Conservation (phyloP, 1,284 basidiomycete genomes). For the Rhodotorula sp. region DNA sequence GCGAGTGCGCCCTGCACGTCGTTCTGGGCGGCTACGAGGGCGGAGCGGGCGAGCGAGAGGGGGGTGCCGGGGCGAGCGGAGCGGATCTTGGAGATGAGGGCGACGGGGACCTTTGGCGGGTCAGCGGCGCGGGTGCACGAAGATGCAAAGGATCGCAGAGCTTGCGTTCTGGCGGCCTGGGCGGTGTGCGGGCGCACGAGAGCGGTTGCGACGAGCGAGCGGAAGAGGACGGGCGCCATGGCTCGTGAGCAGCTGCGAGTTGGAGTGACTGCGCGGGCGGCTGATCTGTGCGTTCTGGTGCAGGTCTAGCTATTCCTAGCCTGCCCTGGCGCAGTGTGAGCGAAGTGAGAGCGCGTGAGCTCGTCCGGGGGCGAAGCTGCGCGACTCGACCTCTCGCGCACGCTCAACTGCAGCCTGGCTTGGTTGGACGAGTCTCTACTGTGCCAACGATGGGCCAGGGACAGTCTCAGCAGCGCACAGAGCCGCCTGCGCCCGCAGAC, state of each 20-base stretch:
- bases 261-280: not conserved
- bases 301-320: no score
- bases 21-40: slow-evolving; percentile 72
- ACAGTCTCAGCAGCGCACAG: not conserved
- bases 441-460: not conserved
- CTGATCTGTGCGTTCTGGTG: not conserved
- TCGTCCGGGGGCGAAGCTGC: no score
- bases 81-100: slow-evolving; percentile 82
- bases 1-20: slow-evolving; percentile 71
- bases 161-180: not conserved
- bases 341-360: no score
- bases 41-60: slow-evolving; percentile 86
- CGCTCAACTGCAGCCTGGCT: not conserved
- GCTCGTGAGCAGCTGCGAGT: not conserved
- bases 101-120: slow-evolving; percentile 55
- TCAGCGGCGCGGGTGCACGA: not conserved
- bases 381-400: not conserved
- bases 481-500: not conserved
- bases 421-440: no score
- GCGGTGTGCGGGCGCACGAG: no score
- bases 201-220: not conserved
- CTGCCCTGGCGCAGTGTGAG: no score
- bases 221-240: not conserved
- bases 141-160: not conserved
- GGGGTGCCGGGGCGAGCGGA: slow-evolving; percentile 62